Conservation (phyloP, 139 green algal species). For the Microglena sp. region DNA sequence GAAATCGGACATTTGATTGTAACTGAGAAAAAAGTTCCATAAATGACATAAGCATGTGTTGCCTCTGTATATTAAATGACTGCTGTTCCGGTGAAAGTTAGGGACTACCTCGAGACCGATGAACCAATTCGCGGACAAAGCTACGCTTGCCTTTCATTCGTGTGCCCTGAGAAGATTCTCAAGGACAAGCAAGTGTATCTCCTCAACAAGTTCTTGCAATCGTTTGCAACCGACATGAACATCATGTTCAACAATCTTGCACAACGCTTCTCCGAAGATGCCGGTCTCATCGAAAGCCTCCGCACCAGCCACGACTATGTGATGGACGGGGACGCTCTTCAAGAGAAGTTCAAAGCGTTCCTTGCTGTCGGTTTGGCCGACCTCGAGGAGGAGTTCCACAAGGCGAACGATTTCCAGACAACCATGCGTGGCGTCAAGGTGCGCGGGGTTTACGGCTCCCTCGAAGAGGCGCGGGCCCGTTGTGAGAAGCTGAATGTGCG, state of each 20-base stretch:
- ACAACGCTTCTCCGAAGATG: not conserved
- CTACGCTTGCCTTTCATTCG: constrained; percentile 9
- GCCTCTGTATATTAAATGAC: no score
- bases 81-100: not conserved
- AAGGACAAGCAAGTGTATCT: not conserved
- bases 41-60: no score
- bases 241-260: not conserved
- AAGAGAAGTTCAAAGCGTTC: not conserved
- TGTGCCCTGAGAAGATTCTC: constrained; percentile 2
- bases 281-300: not conserved
- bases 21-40: no score
- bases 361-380: not conserved
- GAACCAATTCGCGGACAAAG: not conserved
- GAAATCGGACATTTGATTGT: no score
- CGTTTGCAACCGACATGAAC: not conserved
- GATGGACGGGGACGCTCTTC: not conserved
- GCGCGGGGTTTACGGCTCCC: not conserved
- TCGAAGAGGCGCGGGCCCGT: constrained; percentile 1
- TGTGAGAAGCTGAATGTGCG: not conserved
- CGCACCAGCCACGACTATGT: constrained; percentile 2
- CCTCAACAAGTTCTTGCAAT: not conserved
- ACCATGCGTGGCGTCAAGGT: constrained; percentile 3
- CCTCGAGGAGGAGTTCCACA: not conserved
- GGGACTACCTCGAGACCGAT: constrained; percentile 5
- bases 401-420: not conserved